Evolutionary conservation across 257 asterid species (phyloP), one percentile per base, ranked within the genome.

Genomic region (Ilex aquifolium): DNA sequence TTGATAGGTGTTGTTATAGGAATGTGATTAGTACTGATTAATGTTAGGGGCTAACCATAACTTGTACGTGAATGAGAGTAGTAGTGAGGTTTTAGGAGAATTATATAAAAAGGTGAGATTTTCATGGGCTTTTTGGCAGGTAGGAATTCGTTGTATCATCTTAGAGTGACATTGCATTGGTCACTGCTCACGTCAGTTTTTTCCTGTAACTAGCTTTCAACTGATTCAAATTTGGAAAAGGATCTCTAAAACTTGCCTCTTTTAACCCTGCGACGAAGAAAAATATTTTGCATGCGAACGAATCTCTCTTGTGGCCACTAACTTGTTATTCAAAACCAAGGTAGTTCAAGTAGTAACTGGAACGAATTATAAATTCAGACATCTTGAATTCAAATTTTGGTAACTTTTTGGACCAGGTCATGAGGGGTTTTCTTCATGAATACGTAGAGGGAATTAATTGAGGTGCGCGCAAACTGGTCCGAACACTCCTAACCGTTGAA

Each of bases 131-230:
- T 7, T 53, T 15, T 53, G 7, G 31, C 57, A 53, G 57, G 57
- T 53, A 14, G 57, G 30, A 53, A 53, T 53, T 53, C 5, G 30
- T 53, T 53, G 31, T 53, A 14, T 53, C 57, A 53, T 53, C 57
- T 15, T 16, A 6, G 2, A 14, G 13, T 6, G 11, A 8, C 50
- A 1, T 44, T 44, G 7, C 5, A 11, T 14, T 5, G 5, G 42
- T 36, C 8, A 36, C 42, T 4, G 42, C 42, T 36, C 7, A 36
- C 42, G 8, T 36, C 42, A 4, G 5, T 36, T 36, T 11, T n/a
- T 36, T 36, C 42, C 42, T 36, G 1, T 36, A 36, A 36, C 42
- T 36, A 36, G 42, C 42, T 36, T 36, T 36, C 15, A 50, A 13
- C 56, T 50, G 56, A 14, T 50, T 50, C 5, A 50, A 50, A 11